Evolutionary conservation across 441 rosid genomes (phyloP).

Genomic region (Gossypium davidsonii): DNA sequence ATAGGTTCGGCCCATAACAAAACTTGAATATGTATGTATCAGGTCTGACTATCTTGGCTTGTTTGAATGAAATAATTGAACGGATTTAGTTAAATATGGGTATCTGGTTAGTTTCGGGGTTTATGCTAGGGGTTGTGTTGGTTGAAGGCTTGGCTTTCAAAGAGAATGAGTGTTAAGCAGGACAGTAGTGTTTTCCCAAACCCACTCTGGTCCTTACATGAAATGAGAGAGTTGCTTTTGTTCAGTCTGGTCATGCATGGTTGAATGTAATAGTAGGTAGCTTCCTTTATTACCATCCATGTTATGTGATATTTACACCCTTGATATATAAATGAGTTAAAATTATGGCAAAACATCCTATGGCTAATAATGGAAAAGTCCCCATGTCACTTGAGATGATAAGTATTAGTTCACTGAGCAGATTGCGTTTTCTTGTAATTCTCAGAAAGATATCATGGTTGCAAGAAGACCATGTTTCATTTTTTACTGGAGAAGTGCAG

Average conservation of each 20-base stretch:
- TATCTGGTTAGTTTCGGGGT: background rate
- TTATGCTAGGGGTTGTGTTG: background rate
- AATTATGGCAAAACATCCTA: background rate
- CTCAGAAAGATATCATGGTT: background rate
- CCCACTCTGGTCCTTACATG: background rate
- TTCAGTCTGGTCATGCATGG: background rate
- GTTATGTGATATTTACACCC: background rate
- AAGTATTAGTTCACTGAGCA: background rate
- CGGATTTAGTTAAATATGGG: background rate
- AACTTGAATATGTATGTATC: background rate
- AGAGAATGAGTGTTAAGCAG: background rate
- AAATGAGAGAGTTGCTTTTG: background rate
- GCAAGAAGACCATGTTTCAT: background rate
- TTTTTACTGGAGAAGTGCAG: background rate
- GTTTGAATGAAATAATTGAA: conserved; percentile 3
- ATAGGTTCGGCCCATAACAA: no score
- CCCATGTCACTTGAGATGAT: background rate
- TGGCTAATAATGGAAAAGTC: background rate
- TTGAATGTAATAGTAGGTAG: background rate
- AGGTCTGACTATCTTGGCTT: background rate
- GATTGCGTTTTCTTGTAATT: background rate
- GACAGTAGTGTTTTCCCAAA: background rate
- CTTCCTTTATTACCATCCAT: background rate
- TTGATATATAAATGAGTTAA: background rate
- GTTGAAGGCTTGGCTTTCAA: background rate